Percentiles rank a stretch among this genome's conserved stretches.
These are phyloP conservation scores for Fusarium staphyleae DNA, from an alignment of 2,329 filamentous ascomycete species.

Conservation along the genomic window DNA sequence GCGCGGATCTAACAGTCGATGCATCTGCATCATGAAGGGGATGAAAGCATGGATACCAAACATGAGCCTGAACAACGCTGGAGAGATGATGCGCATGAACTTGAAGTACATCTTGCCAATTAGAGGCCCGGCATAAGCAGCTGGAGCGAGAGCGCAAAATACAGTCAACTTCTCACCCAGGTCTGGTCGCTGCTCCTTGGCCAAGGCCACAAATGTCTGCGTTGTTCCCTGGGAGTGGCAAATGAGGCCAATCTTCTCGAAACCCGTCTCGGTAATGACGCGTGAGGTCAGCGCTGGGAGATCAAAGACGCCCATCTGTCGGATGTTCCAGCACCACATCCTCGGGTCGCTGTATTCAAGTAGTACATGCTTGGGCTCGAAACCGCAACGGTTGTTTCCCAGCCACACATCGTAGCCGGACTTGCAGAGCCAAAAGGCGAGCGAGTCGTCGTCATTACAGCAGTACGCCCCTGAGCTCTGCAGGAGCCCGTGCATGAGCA, in stretches of 20 bases:
- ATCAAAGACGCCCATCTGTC: conserved; percentile 91
- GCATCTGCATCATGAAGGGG: conserved; percentile 90
- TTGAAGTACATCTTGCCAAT: conserved; percentile 90
- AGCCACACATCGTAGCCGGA: conserved; percentile 95
- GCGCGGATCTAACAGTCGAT: conserved; percentile 66
- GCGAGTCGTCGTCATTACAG: conserved; percentile 85
- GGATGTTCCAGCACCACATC: conserved; percentile 98
- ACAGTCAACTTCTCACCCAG: conserved; percentile 83
- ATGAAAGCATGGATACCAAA: conserved; percentile 96
- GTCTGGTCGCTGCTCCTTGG: conserved; percentile 88
- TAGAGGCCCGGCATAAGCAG: conserved; percentile 86
- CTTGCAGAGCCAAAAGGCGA: conserved; percentile 93
- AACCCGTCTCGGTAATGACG: conserved; percentile 82
- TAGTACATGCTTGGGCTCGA: conserved; percentile 76
- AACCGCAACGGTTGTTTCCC: conserved; percentile 91
- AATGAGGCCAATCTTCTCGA: conserved; percentile 81
- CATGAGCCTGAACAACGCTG: conserved; percentile 76
- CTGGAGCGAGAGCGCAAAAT: conserved; percentile 90
- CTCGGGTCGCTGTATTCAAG: conserved; percentile 79
- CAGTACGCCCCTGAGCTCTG: conserved; percentile 91
- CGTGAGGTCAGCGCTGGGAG: conserved; percentile 81
- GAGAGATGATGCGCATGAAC: conserved; percentile 84
- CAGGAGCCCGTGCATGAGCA: conserved; percentile 87
- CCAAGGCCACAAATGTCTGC: conserved; percentile 84
- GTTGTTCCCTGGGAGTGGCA: conserved; percentile 93